A percentile compares a stretch with the other conserved stretches of the same genome.
Evolutionary conservation across 2,329 filamentous ascomycete species (phyloP).

Genomic region (Cytospora piceicola): DNA sequence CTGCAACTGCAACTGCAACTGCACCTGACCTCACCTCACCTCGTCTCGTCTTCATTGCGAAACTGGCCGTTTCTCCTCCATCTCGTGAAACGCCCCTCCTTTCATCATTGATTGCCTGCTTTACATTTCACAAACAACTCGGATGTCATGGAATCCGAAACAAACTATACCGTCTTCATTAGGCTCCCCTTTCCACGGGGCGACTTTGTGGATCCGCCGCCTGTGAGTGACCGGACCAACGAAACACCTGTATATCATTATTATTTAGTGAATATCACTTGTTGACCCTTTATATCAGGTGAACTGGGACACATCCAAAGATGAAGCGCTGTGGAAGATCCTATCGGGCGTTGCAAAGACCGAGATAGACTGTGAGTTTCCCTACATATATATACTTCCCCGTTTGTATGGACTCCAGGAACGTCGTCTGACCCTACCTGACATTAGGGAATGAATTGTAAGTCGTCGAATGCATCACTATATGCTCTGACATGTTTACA

Average conservation of each 20-base stretch:
- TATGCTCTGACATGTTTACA: constrained; percentile 17
- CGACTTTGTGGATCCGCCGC: constrained; percentile 87
- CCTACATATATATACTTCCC: background rate
- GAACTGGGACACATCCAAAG: constrained; percentile 85
- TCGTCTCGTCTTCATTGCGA: background rate
- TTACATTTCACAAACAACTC: background rate
- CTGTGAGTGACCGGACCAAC: constrained; percentile 56
- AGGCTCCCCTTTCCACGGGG: constrained; percentile 86
- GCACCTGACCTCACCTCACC: constrained; percentile 4
- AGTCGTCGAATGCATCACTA: constrained; percentile 37
- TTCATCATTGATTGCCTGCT: background rate
- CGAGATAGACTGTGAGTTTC: constrained; percentile 78
- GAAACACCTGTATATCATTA: background rate
- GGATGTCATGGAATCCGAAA: constrained; percentile 46
- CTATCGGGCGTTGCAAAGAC: constrained; percentile 80
- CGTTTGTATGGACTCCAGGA: constrained; percentile 21
- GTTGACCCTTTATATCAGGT: constrained; percentile 56
- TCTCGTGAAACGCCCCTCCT: background rate
- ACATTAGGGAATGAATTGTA: constrained; percentile 77
- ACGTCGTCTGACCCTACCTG: constrained; percentile 10
- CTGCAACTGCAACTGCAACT: background rate
- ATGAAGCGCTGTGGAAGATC: constrained; percentile 87
- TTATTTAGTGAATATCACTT: background rate
- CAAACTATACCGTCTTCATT: constrained; percentile 77
- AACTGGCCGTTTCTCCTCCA: background rate